These are phyloP conservation scores for Selenicereus undatus DNA, from an alignment of 148 eudicot genomes.

Conservation along the genomic window DNA sequence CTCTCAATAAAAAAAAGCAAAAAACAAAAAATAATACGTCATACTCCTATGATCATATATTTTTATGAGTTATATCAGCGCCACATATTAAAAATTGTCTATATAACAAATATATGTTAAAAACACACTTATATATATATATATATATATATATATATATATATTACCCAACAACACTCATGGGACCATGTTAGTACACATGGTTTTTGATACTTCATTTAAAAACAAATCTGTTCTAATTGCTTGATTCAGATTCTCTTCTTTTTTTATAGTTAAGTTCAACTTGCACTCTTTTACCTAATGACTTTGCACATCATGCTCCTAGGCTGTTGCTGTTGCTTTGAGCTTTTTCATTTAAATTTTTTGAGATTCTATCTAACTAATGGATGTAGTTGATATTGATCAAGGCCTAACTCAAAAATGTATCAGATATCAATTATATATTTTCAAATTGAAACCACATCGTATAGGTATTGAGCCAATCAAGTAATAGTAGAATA, in stretches of 20 bases:
- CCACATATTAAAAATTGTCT: too few species aligned
- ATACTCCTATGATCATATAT: too few species aligned
- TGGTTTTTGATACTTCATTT: neutral
- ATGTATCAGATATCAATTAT: neutral
- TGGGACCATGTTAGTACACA: conserved; percentile 9
- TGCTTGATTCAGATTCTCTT: conserved; percentile 6
- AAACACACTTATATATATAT: too few species aligned
- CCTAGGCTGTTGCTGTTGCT: neutral
- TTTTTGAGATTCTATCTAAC: neutral
- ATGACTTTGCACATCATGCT: neutral
- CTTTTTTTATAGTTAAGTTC: neutral
- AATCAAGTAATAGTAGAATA: neutral
- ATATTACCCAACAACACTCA: neutral
- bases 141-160: too few species aligned
- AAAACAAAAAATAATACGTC: too few species aligned
- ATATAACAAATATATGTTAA: too few species aligned
- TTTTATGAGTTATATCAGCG: too few species aligned
- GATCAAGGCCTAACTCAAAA: neutral
- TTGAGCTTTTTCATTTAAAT: neutral
- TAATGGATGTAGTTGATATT: neutral
- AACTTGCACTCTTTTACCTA: conserved; percentile 3
- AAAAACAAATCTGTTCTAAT: neutral
- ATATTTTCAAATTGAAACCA: neutral
- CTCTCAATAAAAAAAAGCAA: too few species aligned
- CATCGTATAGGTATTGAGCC: neutral